Conservation (phyloP, 208 protist species). For the Leishmania arabica region DNA sequence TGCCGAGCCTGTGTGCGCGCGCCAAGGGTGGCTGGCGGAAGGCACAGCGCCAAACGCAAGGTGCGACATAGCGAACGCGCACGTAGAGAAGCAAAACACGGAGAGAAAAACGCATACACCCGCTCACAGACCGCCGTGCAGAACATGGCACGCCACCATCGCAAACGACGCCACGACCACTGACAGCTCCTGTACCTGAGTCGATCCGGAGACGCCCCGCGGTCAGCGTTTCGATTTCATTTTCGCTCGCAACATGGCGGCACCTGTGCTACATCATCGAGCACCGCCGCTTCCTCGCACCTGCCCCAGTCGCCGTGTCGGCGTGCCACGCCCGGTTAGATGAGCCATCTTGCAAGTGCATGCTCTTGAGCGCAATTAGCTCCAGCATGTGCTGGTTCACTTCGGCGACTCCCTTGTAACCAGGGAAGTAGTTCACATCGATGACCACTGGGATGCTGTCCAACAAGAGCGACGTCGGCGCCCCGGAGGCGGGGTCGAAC, state of each 20-base stretch:
- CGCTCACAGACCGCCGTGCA: neutral
- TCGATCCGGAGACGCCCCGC: neutral
- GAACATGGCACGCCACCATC: neutral
- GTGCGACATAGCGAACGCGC: neutral
- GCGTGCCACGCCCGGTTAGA: neutral
- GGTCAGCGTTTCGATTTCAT: neutral
- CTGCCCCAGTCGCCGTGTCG: neutral
- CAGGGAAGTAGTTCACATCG: conserved; percentile 90
- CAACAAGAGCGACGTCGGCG: conserved; percentile 52
- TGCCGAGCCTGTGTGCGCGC: neutral
- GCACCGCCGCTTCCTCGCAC: conserved; percentile 18
- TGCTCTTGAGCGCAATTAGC: conserved; percentile 29
- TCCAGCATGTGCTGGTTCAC: conserved; percentile 52
- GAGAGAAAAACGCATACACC: neutral
- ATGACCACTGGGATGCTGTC: conserved; percentile 65
- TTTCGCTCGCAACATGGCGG: neutral
- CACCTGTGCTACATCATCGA: conserved; percentile 6
- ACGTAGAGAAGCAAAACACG: neutral
- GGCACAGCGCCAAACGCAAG: neutral
- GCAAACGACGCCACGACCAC: neutral
- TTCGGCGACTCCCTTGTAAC: conserved; percentile 63
- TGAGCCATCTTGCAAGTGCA: neutral
- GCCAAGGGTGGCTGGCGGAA: neutral
- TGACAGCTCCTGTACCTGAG: neutral
- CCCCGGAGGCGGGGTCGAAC: conserved; percentile 67